Base-by-base conservation (phyloP, 495 filamentous ascomycete genomes). In the Penicillium ochrochloron region DNA sequence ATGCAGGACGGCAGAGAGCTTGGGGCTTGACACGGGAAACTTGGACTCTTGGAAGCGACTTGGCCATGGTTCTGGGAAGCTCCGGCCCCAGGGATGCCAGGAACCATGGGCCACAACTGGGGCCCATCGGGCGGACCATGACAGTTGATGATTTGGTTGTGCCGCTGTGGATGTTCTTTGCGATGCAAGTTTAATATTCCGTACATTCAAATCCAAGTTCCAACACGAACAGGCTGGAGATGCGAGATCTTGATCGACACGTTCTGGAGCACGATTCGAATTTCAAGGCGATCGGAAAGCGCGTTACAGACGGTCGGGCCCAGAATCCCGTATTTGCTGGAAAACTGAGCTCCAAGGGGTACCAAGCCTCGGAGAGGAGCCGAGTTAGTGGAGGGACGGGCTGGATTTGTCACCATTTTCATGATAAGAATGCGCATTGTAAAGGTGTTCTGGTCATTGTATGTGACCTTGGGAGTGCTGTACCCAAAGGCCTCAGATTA, bases 221-320 rank as follows among this genome's bases (percentile, higher is more conserved):
- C 42, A 21, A 46, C 42, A 48, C 44, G 21, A 48, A 19, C 39
- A 15, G 15, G 15, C n/a, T 19, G n/a, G 19, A n/a, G 44, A 46
- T 54, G 19, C 19, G 21, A 11, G 10, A 58, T 59, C 55, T 55
- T 37, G 64, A 66, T 66, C 64, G 60, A 39, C 60, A n/a, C 0
- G 23, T 48, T 25, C 21, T 48, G 44, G 44, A 25, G 23, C n/a
- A 14, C 23, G 48, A 61, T 50, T 39, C 50, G 35, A 27, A 27
- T 27, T 27, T 27, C 25, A 27, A 61, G 29, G 23, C 19, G 23
- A 41, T 37, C 48, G 29, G 25, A 52, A 48, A 48, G 44, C 8
- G 21, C 10, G 21, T 23, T n/a, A 27, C 25, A 27, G 14, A 50
- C 11, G 46, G 33, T 33, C 56, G 31, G 15, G 59, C 34, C 42